Percentiles rank a stretch among this genome's conserved stretches.
phyloP scores from a whole-genome alignment of 768 basidiomycete species.

The Lactarius indigo region DNA sequence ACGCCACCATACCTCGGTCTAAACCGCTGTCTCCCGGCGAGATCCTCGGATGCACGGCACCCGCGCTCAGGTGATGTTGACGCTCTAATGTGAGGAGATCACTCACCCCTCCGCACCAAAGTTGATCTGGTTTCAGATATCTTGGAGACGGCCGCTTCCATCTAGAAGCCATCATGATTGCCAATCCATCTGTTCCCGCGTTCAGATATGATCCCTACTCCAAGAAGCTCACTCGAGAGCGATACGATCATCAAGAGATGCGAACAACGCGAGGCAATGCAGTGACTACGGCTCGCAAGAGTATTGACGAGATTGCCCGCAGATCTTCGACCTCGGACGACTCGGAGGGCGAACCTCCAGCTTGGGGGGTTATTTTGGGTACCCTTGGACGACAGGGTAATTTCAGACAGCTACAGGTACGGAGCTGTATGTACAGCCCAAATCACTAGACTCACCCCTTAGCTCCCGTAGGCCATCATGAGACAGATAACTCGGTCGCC shows the following conservation, averaged over 20 bases:
- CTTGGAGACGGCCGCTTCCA: slow-evolving; percentile 98
- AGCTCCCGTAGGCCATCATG: slow-evolving; percentile 58
- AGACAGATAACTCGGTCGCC: slow-evolving; percentile 57
- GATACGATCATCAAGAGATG: slow-evolving; percentile 91
- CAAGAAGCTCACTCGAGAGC: slow-evolving; percentile 92
- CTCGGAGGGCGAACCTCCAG: slow-evolving; percentile 28
- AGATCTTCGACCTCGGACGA: slow-evolving; percentile 19
- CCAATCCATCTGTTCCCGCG: slow-evolving; percentile 92
- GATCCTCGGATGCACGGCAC: slow-evolving; percentile 96
- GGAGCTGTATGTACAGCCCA: neutral
- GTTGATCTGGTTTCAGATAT: slow-evolving; percentile 53
- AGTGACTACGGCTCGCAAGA: slow-evolving; percentile 67
- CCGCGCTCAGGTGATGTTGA: slow-evolving; percentile 74
- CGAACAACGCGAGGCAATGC: slow-evolving; percentile 67
- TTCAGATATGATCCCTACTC: slow-evolving; percentile 99
- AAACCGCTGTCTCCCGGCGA: slow-evolving; percentile 96
- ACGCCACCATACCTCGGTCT: slow-evolving; percentile 73
- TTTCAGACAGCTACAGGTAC: slow-evolving; percentile 80
- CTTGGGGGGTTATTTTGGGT: slow-evolving; percentile 93
- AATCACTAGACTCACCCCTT: neutral
- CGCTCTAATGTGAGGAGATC: slow-evolving; percentile 72
- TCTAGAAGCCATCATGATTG: slow-evolving; percentile 98
- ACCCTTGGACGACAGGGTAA: slow-evolving; percentile 95
- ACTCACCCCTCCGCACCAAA: neutral
- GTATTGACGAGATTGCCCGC: slow-evolving; percentile 38